A percentile compares a stretch with the other conserved stretches of the same genome.
Evolutionary conservation across 495 filamentous ascomycete genomes (phyloP).

Genomic region (Hyaloscypha hepaticicola): DNA sequence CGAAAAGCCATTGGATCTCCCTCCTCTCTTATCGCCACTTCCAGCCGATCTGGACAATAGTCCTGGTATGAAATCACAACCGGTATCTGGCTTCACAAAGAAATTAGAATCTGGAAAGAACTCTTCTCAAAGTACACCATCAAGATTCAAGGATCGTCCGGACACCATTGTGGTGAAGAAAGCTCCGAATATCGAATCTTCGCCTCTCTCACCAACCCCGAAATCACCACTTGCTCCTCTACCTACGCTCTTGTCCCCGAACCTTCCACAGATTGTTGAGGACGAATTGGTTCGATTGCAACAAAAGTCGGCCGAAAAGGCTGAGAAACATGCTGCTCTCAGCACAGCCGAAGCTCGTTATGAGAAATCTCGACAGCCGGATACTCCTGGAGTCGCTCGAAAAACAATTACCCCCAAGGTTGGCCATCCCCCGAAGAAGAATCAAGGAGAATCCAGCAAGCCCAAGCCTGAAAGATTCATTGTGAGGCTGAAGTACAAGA

Average conservation of each 20-base stretch:
- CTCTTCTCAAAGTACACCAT: constrained; percentile 14
- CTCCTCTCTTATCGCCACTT: constrained; percentile 28
- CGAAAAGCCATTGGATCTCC: constrained; percentile 24
- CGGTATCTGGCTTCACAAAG: background rate
- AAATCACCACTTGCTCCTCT: constrained; percentile 15
- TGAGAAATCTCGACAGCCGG: constrained; percentile 27
- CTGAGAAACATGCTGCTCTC: constrained; percentile 4
- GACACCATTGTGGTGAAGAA: constrained; percentile 28
- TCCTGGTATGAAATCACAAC: constrained; percentile 1
- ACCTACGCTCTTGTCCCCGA: constrained; percentile 30
- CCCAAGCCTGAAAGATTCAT: constrained; percentile 12
- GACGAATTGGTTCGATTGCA: constrained; percentile 25
- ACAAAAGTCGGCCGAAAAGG: constrained; percentile 19
- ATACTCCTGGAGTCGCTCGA: constrained; percentile 29
- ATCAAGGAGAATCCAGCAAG: constrained; percentile 14
- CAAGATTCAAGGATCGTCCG: constrained; percentile 3
- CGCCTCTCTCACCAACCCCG: constrained; percentile 13
- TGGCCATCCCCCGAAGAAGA: constrained; percentile 30
- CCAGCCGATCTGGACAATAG: constrained; percentile 25
- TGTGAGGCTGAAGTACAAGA: constrained; percentile 31
- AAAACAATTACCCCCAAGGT: constrained; percentile 28
- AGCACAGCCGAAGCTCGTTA: constrained; percentile 27
- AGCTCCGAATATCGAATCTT: background rate
- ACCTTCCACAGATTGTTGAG: constrained; percentile 27
- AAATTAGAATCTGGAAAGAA: constrained; percentile 2